Evolutionary conservation across 352 stramenopile species (phyloP), one percentile per base, ranked within the genome.

Genomic region (Pythium pyrilobum): DNA sequence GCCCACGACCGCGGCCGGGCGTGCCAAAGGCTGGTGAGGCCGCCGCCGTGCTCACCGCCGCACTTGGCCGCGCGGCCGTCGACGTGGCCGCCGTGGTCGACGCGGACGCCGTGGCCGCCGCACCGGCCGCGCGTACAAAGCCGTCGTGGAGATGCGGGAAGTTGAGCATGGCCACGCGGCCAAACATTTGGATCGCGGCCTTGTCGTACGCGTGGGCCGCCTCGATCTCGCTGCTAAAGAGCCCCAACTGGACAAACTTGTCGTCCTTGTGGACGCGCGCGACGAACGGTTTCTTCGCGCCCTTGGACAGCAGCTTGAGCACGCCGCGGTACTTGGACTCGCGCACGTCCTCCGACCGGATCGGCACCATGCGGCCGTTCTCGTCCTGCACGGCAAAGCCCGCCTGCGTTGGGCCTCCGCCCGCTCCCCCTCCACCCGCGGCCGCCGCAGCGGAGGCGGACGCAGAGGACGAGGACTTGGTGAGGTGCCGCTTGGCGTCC

Each of bases 191-290:
- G 24, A 88, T 70, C 45, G 78, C 81, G 0, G 72, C 72, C 60
- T 87, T 87, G 67, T 93, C 83, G 59, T 90, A 90, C 10, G 81
- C 83, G 50, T 93, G 78, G 15, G 81, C 83, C 0, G 83, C 83
- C 54, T 90, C 75, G 38, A 89, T 90, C 56, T 91, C 83, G 37
- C 77, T 89, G 39, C 68, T 68, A 36, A 81, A 93, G 0, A 79
- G 71, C n/a, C 79, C 80, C 15, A 91, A 40, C 20, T 89, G 76
- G 12, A 84, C 52, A 46, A 85, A 85, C 52, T 86, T 87, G 52
- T 64, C 64, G 24, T 78, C 69, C 43, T 85, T 75, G 59, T 72
- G 80, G 11, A 89, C 69, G 37, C 87, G 85, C 40, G 81, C 77
- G 25, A 90, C 74, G 52, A 90, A 93, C 25, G 83, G 81, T 29